Base-by-base conservation (phyloP, 2,329 filamentous ascomycete species). In the Cercospora sp. region DNA sequence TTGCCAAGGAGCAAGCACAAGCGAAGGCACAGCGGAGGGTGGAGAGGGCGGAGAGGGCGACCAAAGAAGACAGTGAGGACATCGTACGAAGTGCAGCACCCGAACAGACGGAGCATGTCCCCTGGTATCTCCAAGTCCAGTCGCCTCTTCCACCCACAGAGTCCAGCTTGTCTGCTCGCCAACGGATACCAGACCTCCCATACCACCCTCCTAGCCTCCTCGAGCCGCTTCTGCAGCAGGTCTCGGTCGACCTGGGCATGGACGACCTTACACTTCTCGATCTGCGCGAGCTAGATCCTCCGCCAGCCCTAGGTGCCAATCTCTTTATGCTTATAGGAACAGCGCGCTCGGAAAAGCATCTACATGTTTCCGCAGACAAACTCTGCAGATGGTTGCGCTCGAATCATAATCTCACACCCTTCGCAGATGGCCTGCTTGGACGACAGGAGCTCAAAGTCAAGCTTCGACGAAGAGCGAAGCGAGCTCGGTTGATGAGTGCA, bases 251-350 rank as follows among this genome's bases (percentile, higher is more conserved):
- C 31, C 88, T 97, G 72, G 95, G 95, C 39, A 83, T 99, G 48
- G 93, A 97, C 77, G 87, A 93, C 66, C 83, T 99, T 58, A 85
- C 85, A 1, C 80, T 99, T 5, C 84, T 97, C 59, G 95, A 99
- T 76, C 84, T 99, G 33, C 92, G 95, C 66, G 82, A 87, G 42
- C 85, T 98, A 60, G 91, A 97, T 74, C 93, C 94, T 0, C 91
- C 94, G 0, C 90, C 94, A 0, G 94, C 94, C 0, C 85, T 99
- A 1, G 95, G 95, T 1, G 88, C 92, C 1, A 94, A 94, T 74
- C 85, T 97, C 30, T 86, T 99, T 64, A 98, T 98, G 95, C 81
- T 99, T 31, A 88, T 99, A 71, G 93, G 91, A 48, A 97, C 93
- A 8, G 92, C 94, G 13, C 90, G 95, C 67, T 96, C 92, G 75